phyloP scores from a whole-genome alignment of 345 rosid species.

The Passiflora organensis region DNA sequence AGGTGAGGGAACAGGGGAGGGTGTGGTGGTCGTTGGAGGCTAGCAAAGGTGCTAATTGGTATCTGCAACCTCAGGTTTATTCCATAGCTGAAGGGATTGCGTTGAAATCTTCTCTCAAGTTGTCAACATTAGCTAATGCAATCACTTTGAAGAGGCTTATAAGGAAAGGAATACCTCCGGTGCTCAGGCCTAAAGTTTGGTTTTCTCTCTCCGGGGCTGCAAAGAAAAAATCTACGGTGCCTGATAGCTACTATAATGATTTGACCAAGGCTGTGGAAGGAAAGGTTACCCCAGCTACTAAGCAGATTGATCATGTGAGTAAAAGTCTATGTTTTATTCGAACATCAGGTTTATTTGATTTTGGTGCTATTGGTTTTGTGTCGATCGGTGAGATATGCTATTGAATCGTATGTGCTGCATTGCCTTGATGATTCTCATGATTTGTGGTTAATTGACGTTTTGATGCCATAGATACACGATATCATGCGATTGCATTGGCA shows the following conservation, averaged over 20 bases:
- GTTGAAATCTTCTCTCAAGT: slow-evolving; percentile 75
- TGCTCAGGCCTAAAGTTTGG: slow-evolving; percentile 96
- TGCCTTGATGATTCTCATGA: background rate
- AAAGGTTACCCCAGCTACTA: slow-evolving; percentile 86
- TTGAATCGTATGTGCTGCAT: background rate
- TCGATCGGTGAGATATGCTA: background rate
- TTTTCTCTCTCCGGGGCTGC: slow-evolving; percentile 98
- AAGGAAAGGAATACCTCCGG: slow-evolving; percentile 97
- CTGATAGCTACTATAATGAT: slow-evolving; percentile 89
- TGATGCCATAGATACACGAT: slow-evolving; percentile 1
- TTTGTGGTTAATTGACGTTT: background rate
- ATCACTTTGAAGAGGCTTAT: slow-evolving; percentile 84
- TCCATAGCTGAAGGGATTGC: slow-evolving; percentile 63
- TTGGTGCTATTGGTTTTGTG: slow-evolving; percentile 8
- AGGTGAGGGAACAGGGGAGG: slow-evolving; percentile 87
- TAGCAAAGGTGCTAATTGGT: slow-evolving; percentile 99
- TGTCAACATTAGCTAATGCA: slow-evolving; percentile 73
- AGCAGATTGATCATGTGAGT: slow-evolving; percentile 98
- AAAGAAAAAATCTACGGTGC: slow-evolving; percentile 97
- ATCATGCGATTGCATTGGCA: background rate
- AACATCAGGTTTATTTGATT: slow-evolving; percentile 2
- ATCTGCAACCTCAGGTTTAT: slow-evolving; percentile 70
- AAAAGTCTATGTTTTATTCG: background rate
- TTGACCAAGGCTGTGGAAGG: slow-evolving; percentile 87
- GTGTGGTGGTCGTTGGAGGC: slow-evolving; percentile 99